phyloP scores from a whole-genome alignment of 164 flowering plant genomes.

The Magnolia officinalis region DNA sequence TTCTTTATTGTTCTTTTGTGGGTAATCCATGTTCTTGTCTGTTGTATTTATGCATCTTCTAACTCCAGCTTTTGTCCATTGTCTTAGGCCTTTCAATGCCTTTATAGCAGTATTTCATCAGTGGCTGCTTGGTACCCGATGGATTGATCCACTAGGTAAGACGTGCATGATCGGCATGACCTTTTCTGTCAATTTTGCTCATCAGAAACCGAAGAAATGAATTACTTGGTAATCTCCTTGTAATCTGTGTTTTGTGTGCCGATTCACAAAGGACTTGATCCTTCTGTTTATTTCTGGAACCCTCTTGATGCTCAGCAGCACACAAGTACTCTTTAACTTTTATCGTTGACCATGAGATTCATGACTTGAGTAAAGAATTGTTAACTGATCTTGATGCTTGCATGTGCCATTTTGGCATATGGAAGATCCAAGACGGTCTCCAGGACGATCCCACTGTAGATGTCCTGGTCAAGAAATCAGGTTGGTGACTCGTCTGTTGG shows the following conservation, averaged over 20 bases:
- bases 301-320: background rate
- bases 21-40: background rate
- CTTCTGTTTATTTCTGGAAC: slow-evolving; percentile 3
- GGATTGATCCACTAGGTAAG: slow-evolving; percentile 8
- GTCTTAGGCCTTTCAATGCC: slow-evolving; percentile 53
- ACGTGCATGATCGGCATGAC: background rate
- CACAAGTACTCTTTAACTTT: too few species aligned
- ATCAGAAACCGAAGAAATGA: background rate
- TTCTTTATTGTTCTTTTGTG: background rate
- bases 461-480: too few species aligned
- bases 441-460: too few species aligned
- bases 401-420: too few species aligned
- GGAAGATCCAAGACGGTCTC: too few species aligned
- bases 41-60: background rate
- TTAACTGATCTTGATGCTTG: too few species aligned
- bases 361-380: too few species aligned
- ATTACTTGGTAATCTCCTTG: background rate
- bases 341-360: too few species aligned
- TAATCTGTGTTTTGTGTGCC: background rate
- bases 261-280: background rate
- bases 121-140: slow-evolving; percentile 1
- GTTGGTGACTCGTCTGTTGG: too few species aligned
- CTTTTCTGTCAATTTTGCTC: background rate
- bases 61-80: slow-evolving; percentile 10
- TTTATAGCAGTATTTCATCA: slow-evolving; percentile 32